These are phyloP conservation scores for Colletotrichum musicola DNA, from an alignment of 2,329 filamentous ascomycete species.

Conservation along the genomic window DNA sequence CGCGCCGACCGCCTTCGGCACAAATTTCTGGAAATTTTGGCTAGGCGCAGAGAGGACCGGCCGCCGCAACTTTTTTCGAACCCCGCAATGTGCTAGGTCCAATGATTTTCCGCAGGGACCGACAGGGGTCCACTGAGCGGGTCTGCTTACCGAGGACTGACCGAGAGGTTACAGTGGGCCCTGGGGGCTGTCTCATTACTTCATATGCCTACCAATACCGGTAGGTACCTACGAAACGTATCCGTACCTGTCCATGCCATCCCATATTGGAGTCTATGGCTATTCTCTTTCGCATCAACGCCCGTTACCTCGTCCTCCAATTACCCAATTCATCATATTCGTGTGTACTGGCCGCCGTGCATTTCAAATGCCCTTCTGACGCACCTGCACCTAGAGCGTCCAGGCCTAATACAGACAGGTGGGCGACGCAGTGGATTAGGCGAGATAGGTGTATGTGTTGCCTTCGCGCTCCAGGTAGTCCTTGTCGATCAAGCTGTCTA, in stretches of 20 bases:
- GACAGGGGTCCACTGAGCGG: conserved; percentile 2
- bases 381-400: not conserved
- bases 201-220: too few relatives aligned
- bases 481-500: conserved; percentile 83
- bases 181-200: too few relatives aligned
- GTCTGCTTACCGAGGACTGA: conserved; percentile 5
- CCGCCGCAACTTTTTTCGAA: conserved; percentile 40
- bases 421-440: conserved; percentile 55
- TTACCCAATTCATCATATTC: not conserved
- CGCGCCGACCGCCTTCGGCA: conserved; percentile 38
- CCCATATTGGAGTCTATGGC: too few relatives aligned
- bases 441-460: conserved; percentile 77
- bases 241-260: too few relatives aligned
- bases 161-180: not conserved
- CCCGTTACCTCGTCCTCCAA: too few relatives aligned
- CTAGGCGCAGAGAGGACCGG: conserved; percentile 11
- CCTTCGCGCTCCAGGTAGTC: conserved; percentile 90
- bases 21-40: conserved; percentile 39
- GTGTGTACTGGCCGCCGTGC: not conserved
- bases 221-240: too few relatives aligned
- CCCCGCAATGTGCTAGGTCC: conserved; percentile 42
- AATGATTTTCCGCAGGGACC: conserved; percentile 40
- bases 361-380: not conserved
- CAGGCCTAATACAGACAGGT: conserved; percentile 12
- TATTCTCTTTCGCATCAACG: too few relatives aligned